Percentiles rank a stretch among this genome's conserved stretches.
Conservation (phyloP, 2,329 filamentous ascomycete species). For the Talaromyces sp. region DNA sequence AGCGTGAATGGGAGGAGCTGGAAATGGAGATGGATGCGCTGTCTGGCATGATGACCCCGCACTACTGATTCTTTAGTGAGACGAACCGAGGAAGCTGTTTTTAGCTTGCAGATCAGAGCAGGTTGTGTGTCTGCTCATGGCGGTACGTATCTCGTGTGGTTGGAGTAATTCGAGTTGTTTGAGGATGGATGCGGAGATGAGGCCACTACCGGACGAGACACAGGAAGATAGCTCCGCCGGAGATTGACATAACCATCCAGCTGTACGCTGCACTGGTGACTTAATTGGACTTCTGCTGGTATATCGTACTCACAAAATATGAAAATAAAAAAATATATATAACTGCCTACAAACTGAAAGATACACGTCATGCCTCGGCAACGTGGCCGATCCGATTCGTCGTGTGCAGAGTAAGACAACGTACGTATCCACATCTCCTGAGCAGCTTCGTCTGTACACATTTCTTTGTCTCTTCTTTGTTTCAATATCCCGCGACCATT, state of each 20-base stretch:
- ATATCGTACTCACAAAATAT: not conserved
- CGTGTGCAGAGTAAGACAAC: not conserved
- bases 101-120: not conserved
- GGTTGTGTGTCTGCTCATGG: not conserved
- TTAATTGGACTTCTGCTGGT: not conserved
- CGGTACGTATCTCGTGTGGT: not conserved
- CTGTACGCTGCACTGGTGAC: not conserved
- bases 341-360: not conserved
- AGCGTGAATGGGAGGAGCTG: conserved; percentile 27
- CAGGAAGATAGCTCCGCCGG: not conserved
- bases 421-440: conserved; percentile 3
- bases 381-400: conserved; percentile 5
- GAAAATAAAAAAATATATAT: not conserved
- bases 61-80: not conserved
- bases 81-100: not conserved
- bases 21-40: conserved; percentile 31
- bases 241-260: not conserved
- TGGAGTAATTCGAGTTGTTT: not conserved
- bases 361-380: conserved; percentile 4
- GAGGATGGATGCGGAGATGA: not conserved
- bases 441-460: not conserved
- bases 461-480: not conserved
- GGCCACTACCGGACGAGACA: not conserved
- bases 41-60: conserved; percentile 33
- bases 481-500: not conserved